A percentile compares a stretch with the other conserved stretches of the same genome.
phyloP scores from a whole-genome alignment of 2,329 filamentous ascomycete genomes.

The Atkinsonella texensis region DNA sequence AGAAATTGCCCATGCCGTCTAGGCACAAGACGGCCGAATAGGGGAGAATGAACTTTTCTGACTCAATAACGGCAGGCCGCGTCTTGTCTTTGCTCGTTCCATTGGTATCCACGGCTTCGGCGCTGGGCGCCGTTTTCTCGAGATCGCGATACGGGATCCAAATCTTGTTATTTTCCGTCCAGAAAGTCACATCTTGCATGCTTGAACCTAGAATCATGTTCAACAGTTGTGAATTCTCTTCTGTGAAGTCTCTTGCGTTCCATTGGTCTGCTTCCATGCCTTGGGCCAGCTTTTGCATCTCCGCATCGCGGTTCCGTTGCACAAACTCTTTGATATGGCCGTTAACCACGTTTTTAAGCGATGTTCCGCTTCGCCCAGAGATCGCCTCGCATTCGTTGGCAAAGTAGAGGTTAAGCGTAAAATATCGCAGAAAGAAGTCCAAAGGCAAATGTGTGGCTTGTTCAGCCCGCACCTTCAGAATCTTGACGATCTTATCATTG shows the following conservation, averaged over 20 bases:
- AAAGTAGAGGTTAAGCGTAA: slow-evolving; percentile 70
- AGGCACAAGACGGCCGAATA: slow-evolving; percentile 73
- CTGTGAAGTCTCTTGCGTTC: slow-evolving; percentile 64
- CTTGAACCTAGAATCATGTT: slow-evolving; percentile 55
- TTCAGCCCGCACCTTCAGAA: slow-evolving; percentile 65
- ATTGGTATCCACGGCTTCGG: slow-evolving; percentile 30
- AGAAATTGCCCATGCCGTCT: slow-evolving; percentile 67
- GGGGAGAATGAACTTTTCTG: slow-evolving; percentile 75
- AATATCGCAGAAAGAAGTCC: slow-evolving; percentile 65
- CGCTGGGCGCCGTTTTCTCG: slow-evolving; percentile 21
- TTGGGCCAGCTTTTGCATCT: slow-evolving; percentile 63
- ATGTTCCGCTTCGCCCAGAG: slow-evolving; percentile 63
- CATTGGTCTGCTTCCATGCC: slow-evolving; percentile 73
- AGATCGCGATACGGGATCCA: slow-evolving; percentile 38
- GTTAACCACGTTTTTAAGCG: slow-evolving; percentile 69
- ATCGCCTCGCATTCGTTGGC: slow-evolving; percentile 79
- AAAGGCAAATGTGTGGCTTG: slow-evolving; percentile 58
- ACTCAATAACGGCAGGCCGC: slow-evolving; percentile 66
- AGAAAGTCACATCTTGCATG: slow-evolving; percentile 55
- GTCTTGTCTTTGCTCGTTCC: slow-evolving; percentile 48
- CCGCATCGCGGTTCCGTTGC: slow-evolving; percentile 54
- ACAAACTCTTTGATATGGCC: slow-evolving; percentile 74
- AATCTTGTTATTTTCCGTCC: slow-evolving; percentile 49
- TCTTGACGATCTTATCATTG: slow-evolving; percentile 63
- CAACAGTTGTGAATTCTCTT: slow-evolving; percentile 48